Evolutionary conservation across 371 early-diverging fungal genomes (phyloP), one percentile per base, ranked within the genome.

Genomic region (Gilbertella persicaria): DNA sequence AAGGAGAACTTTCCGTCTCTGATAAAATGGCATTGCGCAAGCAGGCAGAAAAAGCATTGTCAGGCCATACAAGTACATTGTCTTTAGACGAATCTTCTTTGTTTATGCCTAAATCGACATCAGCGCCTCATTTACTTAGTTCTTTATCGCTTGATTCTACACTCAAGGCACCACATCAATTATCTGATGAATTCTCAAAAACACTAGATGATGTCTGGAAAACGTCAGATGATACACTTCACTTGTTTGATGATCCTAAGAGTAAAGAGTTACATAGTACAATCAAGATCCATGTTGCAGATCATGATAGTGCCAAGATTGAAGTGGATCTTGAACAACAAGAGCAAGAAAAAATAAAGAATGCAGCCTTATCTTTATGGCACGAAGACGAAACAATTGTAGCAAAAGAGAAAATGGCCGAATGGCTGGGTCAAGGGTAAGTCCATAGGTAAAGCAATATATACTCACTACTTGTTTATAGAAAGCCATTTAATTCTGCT

Each of bases 401-500:
- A 0, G 38, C 51, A 6, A 62, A 52, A 35, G 66, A 66, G 30
- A 58, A 45, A 25, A 59, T 62, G 45, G 66, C 69, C 2, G 66
- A 65, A 56, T 69, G 62, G 62, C 50, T 69, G 0, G 69, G 69
- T 8, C 58, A 62, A 53, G 47, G 56, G 67, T 59, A 51, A 36
- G 33, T 30, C 28, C 28, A 4, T 5, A 28, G 28, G 4, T 5
- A 28, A 9, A 28, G n/a, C 23, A 6, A 19, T 17, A 29, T 46
- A 9, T 12, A 40, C 28, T 47, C 9, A 29, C 28, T 45, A 2
- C 10, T 12, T 12, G 13, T 33, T 8, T 16, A 19, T 54, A 73
- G 69, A 29, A 66, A 75, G 51, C 66, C 64, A 30, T 80, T 82
- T 45, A 79, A 88, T 49, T 64, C 67, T 0, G 68, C 59, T 10